Conservation (phyloP, 1,139 yeast genomes). For the Pichia sp. region DNA sequence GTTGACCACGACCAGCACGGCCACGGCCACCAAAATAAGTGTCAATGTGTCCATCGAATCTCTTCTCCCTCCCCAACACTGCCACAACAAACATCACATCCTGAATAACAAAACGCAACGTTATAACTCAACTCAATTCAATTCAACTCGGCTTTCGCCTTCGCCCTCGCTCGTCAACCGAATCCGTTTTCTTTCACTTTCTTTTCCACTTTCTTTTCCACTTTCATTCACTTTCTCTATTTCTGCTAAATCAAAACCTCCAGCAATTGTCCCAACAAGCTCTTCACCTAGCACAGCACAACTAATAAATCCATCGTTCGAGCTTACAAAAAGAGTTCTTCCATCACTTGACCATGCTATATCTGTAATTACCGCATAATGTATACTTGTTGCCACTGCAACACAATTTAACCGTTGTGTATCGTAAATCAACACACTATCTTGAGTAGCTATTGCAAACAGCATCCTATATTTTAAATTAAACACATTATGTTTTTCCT, state of each 20-base stretch:
- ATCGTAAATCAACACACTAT: conserved; percentile 76
- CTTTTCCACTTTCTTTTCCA: neutral
- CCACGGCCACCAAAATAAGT: conserved; percentile 14
- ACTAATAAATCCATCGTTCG: conserved; percentile 93
- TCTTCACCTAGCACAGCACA: conserved; percentile 41
- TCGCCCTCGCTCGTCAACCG: neutral
- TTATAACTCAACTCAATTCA: too few relatives aligned
- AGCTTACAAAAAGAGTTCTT: conserved; percentile 60
- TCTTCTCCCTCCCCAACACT: too few relatives aligned
- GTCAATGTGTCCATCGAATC: too few relatives aligned
- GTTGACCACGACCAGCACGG: conserved; percentile 52
- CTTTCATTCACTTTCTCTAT: neutral
- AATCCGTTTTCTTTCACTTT: neutral
- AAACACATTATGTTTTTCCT: conserved; percentile 32
- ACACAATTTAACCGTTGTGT: conserved; percentile 65
- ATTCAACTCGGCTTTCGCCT: neutral
- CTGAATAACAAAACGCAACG: too few relatives aligned
- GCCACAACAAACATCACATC: too few relatives aligned
- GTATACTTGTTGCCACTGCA: conserved; percentile 71
- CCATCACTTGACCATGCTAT: conserved; percentile 82
- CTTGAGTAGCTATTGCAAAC: conserved; percentile 92
- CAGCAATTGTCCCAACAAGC: conserved; percentile 20
- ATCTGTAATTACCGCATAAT: conserved; percentile 85
- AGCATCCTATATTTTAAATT: conserved; percentile 69
- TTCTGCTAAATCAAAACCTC: conserved; percentile 9